phyloP scores from a whole-genome alignment of 2,329 filamentous ascomycete species.

The Clarireedia homoeocarpa region DNA sequence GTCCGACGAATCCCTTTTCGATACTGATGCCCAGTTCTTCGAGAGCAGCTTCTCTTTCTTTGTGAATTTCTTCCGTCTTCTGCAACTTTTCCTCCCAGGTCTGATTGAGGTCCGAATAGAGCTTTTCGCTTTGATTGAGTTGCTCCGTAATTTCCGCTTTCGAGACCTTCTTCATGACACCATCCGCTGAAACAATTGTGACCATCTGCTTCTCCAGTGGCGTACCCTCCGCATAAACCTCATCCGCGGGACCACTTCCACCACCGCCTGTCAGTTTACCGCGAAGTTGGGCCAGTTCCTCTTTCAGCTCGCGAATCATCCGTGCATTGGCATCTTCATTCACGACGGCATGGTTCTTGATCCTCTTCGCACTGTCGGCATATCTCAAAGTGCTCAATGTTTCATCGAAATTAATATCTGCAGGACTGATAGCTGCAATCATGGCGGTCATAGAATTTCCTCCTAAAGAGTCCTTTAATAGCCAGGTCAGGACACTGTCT shows the following conservation, averaged over 20 bases:
- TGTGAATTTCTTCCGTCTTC: constrained; percentile 96
- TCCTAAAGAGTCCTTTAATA: constrained; percentile 91
- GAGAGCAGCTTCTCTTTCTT: constrained; percentile 87
- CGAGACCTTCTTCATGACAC: constrained; percentile 85
- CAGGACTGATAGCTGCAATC: constrained; percentile 97
- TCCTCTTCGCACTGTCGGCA: constrained; percentile 94
- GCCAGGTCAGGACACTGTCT: constrained; percentile 93
- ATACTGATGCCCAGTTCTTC: constrained; percentile 98
- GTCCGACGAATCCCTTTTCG: constrained; percentile 92
- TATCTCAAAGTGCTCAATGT: constrained; percentile 93
- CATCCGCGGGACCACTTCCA: constrained; percentile 50
- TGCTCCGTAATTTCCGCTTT: constrained; percentile 98
- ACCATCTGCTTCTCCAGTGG: constrained; percentile 94
- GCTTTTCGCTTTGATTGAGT: constrained; percentile 89
- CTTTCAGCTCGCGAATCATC: constrained; percentile 97
- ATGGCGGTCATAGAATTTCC: constrained; percentile 99
- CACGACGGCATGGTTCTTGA: constrained; percentile 99
- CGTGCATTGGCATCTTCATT: constrained; percentile 98
- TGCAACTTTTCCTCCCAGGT: constrained; percentile 96
- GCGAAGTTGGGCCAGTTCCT: constrained; percentile 78
- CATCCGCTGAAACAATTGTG: constrained; percentile 81
- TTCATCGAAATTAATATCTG: constrained; percentile 98
- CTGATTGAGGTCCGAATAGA: constrained; percentile 92
- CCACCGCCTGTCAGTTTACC: constrained; percentile 66
- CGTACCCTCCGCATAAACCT: constrained; percentile 86